These are phyloP conservation scores for Monosporascus sp. DNA, from an alignment of 2,329 filamentous ascomycete species.

Conservation along the genomic window DNA sequence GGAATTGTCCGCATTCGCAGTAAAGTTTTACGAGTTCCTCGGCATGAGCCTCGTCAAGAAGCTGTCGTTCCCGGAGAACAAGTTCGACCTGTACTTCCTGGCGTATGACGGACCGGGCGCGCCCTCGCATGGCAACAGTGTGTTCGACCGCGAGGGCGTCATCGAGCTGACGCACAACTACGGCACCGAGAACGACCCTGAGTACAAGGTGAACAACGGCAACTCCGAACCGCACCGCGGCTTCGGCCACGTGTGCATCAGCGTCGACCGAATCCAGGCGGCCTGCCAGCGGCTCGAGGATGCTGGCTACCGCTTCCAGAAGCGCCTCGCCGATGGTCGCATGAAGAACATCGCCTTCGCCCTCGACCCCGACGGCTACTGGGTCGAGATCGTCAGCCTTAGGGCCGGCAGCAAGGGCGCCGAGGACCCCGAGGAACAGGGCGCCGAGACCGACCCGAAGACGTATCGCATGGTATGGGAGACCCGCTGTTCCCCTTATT, in stretches of 20 bases:
- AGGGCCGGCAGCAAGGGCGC: slow-evolving; percentile 39
- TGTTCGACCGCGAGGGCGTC: slow-evolving; percentile 80
- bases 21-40: slow-evolving; percentile 92
- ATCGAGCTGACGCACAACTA: slow-evolving; percentile 83
- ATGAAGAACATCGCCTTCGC: slow-evolving; percentile 89
- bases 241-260: slow-evolving; percentile 82
- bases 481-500: background rate
- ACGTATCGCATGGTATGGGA: slow-evolving; percentile 64
- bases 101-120: slow-evolving; percentile 77
- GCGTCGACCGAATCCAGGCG: slow-evolving; percentile 77
- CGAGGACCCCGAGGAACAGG: slow-evolving; percentile 65
- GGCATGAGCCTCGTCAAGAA: slow-evolving; percentile 82
- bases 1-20: slow-evolving; percentile 27
- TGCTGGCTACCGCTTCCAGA: slow-evolving; percentile 90
- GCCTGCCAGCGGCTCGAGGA: slow-evolving; percentile 87
- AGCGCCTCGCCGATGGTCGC: slow-evolving; percentile 82
- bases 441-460: slow-evolving; percentile 64
- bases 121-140: slow-evolving; percentile 63
- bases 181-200: slow-evolving; percentile 79
- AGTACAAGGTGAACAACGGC: slow-evolving; percentile 79
- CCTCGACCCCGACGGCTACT: slow-evolving; percentile 82
- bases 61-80: slow-evolving; percentile 75
- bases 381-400: slow-evolving; percentile 77
- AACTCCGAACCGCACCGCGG: slow-evolving; percentile 83
- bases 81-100: slow-evolving; percentile 94